A percentile compares a stretch with the other conserved stretches of the same genome.
Evolutionary conservation across 176 grass and related monocot genomes (phyloP).

Genomic region (Avena insularis): DNA sequence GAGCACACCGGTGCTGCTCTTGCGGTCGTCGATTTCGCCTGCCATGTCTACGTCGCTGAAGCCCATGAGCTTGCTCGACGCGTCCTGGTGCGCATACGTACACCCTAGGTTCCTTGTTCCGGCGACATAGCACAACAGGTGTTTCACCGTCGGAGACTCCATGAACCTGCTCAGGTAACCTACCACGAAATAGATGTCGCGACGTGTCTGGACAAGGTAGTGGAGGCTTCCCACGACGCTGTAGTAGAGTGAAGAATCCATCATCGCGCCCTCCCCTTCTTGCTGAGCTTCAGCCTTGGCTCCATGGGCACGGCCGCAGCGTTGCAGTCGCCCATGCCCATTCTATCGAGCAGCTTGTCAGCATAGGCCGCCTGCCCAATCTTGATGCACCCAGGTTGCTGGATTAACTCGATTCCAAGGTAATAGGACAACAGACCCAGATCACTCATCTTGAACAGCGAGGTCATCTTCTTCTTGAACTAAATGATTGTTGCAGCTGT

Average conservation of each 20-base stretch:
- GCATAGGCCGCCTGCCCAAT: not conserved
- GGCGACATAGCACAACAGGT: not conserved
- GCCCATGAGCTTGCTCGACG: not conserved
- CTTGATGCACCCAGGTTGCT: not conserved
- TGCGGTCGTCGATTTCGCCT: not conserved
- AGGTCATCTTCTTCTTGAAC: not conserved
- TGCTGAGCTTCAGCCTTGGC: not conserved
- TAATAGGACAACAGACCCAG: not conserved
- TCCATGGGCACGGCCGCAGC: not conserved
- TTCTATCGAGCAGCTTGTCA: not conserved
- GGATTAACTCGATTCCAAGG: not conserved
- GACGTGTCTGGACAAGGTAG: too few relatives aligned
- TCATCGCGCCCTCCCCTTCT: not conserved
- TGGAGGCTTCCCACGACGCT: not conserved
- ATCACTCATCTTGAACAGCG: not conserved
- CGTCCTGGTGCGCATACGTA: not conserved
- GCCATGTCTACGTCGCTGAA: not conserved
- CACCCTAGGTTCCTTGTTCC: not conserved
- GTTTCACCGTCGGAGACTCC: not conserved
- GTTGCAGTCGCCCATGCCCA: not conserved
- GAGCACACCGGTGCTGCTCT: not conserved
- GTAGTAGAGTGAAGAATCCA: not conserved
- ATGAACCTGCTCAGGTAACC: not conserved
- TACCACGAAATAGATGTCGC: not conserved
- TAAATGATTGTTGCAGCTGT: accelerated